Percentiles rank a stretch among this genome's conserved stretches.
Conservation (phyloP, 345 rosid genomes). For the Jatropha curcas region DNA sequence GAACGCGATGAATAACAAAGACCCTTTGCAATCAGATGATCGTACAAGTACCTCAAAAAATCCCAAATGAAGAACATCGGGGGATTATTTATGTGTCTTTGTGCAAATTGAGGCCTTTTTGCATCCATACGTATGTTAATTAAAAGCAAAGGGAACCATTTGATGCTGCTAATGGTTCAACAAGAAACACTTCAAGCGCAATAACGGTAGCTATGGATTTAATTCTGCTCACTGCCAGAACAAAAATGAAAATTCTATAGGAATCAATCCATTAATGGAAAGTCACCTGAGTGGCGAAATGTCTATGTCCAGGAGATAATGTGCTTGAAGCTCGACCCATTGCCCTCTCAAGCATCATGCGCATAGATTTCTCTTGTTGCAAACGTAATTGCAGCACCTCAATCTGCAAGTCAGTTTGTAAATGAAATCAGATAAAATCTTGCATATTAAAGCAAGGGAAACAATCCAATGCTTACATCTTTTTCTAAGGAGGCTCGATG, state of each 20-base stretch:
- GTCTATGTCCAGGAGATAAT: conserved; percentile 90
- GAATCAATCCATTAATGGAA: background rate
- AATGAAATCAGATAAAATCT: conserved; percentile 7
- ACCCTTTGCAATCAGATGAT: background rate
- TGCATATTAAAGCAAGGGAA: conserved; percentile 11
- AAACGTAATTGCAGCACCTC: conserved; percentile 74
- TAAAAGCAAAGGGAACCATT: background rate
- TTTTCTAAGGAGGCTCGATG: conserved; percentile 72
- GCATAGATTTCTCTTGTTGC: conserved; percentile 84
- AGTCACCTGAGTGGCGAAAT: conserved; percentile 69
- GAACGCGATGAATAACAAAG: background rate
- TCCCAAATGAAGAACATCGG: background rate
- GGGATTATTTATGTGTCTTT: background rate
- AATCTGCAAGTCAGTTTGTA: conserved; percentile 46
- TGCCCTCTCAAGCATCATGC: conserved; percentile 69
- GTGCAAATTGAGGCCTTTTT: background rate
- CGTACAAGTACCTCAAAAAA: background rate
- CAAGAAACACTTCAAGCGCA: background rate
- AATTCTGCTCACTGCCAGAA: background rate
- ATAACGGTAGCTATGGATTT: background rate
- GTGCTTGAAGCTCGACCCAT: conserved; percentile 91
- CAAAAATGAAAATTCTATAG: background rate
- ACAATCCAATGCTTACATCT: conserved; percentile 55
- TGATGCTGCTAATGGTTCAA: conserved; percentile 3
- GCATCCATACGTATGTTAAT: background rate